phyloP scores from a whole-genome alignment of 495 filamentous ascomycete species.

The Delitschia confertaspora region DNA sequence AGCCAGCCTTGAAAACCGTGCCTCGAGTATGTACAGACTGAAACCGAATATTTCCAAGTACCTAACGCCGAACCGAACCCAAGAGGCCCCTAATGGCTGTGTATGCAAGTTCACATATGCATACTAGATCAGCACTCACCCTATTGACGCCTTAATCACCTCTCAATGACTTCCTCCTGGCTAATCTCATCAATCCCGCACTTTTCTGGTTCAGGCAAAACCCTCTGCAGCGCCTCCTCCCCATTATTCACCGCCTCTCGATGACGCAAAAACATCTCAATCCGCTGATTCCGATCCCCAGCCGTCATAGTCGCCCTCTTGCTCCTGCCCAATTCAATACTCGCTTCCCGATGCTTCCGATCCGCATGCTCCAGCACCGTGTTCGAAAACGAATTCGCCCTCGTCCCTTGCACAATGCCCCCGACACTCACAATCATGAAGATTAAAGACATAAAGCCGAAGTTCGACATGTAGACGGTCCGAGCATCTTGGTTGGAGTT shows the following conservation, averaged over 20 bases:
- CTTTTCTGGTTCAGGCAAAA: conserved; percentile 28
- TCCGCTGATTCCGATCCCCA: conserved; percentile 49
- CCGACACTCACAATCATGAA: conserved; percentile 58
- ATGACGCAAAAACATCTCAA: conserved; percentile 59
- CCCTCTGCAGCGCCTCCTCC: conserved; percentile 28
- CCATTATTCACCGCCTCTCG: conserved; percentile 11
- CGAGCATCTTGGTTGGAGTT: conserved; percentile 18
- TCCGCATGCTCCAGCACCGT: conserved; percentile 54
- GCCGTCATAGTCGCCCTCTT: conserved; percentile 42
- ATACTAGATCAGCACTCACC: too few relatives aligned
- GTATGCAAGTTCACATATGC: too few relatives aligned
- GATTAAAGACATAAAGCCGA: conserved; percentile 61
- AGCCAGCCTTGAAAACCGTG: too few relatives aligned
- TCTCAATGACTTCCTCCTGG: background rate
- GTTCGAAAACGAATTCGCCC: conserved; percentile 49
- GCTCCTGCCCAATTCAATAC: conserved; percentile 50
- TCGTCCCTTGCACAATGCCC: conserved; percentile 55
- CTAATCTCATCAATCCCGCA: conserved; percentile 25
- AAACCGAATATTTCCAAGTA: too few relatives aligned
- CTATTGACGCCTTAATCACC: too few relatives aligned
- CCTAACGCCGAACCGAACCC: too few relatives aligned
- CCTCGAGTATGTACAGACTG: too few relatives aligned
- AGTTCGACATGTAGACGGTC: conserved; percentile 61
- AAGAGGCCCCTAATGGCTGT: too few relatives aligned
- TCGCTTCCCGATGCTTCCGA: conserved; percentile 52